phyloP scores from a whole-genome alignment of 495 filamentous ascomycete species.

The Schizothecium vesticola region DNA sequence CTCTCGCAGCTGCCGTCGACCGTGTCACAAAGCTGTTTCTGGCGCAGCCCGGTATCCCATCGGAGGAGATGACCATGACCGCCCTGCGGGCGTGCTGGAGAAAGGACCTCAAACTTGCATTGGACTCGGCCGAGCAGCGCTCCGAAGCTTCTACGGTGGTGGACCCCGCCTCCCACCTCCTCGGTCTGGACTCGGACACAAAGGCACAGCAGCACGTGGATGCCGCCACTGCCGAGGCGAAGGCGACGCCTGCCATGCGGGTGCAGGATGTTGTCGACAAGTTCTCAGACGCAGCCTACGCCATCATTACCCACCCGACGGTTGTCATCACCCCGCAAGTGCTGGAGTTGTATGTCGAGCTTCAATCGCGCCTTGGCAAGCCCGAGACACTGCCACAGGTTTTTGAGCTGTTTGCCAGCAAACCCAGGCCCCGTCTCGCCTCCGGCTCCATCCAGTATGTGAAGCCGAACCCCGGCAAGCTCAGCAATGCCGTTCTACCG shows the following conservation, averaged over 20 bases:
- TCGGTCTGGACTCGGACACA: slow-evolving; percentile 20
- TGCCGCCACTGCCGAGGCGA: neutral
- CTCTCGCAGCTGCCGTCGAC: slow-evolving; percentile 23
- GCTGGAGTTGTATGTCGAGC: slow-evolving; percentile 62
- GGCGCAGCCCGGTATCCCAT: slow-evolving; percentile 27
- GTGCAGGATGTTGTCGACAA: slow-evolving; percentile 32
- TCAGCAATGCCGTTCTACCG: slow-evolving; percentile 64
- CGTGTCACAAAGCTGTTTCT: slow-evolving; percentile 28
- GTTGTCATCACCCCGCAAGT: slow-evolving; percentile 75
- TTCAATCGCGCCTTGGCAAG: slow-evolving; percentile 63
- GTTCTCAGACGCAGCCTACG: slow-evolving; percentile 52
- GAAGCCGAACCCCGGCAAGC: slow-evolving; percentile 58
- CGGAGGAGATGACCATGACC: slow-evolving; percentile 26
- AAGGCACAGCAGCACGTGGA: slow-evolving; percentile 13
- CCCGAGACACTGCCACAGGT: slow-evolving; percentile 71
- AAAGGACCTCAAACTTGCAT: slow-evolving; percentile 13
- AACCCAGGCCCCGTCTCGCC: slow-evolving; percentile 63
- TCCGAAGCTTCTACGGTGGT: slow-evolving; percentile 12
- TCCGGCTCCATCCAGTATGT: slow-evolving; percentile 54
- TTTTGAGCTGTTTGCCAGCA: slow-evolving; percentile 77
- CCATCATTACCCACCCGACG: slow-evolving; percentile 64
- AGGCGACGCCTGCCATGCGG: slow-evolving; percentile 3
- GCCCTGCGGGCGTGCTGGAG: slow-evolving; percentile 29
- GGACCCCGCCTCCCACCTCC: slow-evolving; percentile 21
- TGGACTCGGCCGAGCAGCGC: slow-evolving; percentile 13